phyloP scores from a whole-genome alignment of 495 filamentous ascomycete genomes.

The Aspergillus sclerotiicarbonarius region DNA sequence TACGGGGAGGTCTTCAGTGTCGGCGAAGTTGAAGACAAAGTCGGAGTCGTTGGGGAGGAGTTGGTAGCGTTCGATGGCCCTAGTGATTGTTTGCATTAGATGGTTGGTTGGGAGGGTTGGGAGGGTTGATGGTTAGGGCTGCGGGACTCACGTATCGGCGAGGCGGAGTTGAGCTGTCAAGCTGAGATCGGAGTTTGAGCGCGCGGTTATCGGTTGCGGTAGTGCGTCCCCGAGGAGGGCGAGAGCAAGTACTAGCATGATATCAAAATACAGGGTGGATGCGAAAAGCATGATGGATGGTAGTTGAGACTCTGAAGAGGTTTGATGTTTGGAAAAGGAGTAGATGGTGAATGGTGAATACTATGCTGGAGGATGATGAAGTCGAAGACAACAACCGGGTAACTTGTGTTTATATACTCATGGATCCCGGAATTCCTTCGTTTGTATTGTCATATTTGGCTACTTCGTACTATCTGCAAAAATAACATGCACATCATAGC shows the following conservation, averaged over 20 bases:
- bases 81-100: constrained; percentile 7
- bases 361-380: background rate
- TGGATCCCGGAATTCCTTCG: background rate
- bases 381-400: background rate
- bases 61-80: constrained; percentile 34
- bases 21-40: constrained; percentile 46
- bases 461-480: too few species aligned
- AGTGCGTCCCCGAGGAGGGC: constrained; percentile 20
- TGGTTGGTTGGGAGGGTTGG: background rate
- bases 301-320: background rate
- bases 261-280: constrained; percentile 13
- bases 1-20: constrained; percentile 4
- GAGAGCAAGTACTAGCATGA: constrained; percentile 10
- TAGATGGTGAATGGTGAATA: constrained; percentile 1
- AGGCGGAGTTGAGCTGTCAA: constrained; percentile 24
- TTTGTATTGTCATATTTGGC: background rate
- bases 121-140: background rate
- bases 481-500: constrained; percentile 12
- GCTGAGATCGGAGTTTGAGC: constrained; percentile 23
- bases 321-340: background rate
- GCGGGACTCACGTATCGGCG: constrained; percentile 21
- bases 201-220: constrained; percentile 15
- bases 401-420: constrained; percentile 9
- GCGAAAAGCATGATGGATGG: constrained; percentile 15
- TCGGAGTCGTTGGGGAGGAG: constrained; percentile 35